A percentile compares a stretch with the other conserved stretches of the same genome.
Conservation (phyloP, 305 asterid genomes). For the Fraxinus floribunda region DNA sequence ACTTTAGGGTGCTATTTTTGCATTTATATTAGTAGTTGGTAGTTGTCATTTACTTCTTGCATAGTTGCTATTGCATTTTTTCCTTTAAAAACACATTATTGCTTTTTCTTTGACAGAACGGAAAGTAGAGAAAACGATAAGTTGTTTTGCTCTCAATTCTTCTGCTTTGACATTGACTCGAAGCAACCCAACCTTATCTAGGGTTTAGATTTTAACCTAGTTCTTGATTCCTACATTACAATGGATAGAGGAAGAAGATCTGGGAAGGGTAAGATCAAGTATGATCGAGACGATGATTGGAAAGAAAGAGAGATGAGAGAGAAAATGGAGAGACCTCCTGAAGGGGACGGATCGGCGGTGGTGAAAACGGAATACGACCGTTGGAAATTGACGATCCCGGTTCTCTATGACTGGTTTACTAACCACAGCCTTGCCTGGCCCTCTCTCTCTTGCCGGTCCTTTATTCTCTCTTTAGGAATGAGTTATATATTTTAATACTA, state of each 20-base stretch:
- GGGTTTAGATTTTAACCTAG: not conserved
- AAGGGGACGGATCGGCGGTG: conserved; percentile 30
- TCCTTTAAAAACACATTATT: not conserved
- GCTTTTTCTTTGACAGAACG: not conserved
- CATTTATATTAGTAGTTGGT: not conserved
- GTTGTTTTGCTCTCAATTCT: not conserved
- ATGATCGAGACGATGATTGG: not conserved
- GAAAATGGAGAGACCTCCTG: conserved; percentile 26
- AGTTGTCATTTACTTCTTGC: not conserved
- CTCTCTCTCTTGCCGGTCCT: conserved; percentile 52
- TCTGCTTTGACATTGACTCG: not conserved
- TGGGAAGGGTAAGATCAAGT: not conserved
- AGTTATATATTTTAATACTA: not conserved
- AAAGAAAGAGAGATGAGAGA: not conserved
- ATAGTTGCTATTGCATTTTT: not conserved
- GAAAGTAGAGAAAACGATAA: not conserved
- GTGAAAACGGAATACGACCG: conserved; percentile 18
- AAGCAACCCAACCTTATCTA: not conserved
- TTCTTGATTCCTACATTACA: not conserved
- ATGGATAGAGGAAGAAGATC: not conserved
- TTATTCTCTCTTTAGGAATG: not conserved
- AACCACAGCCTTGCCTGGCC: conserved; percentile 53
- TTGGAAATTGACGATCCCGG: conserved; percentile 46
- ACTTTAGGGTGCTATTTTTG: not conserved
- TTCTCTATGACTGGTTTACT: conserved; percentile 55